These are phyloP conservation scores for Nannochloris sp. DNA, from an alignment of 139 green algal genomes.

Conservation along the genomic window DNA sequence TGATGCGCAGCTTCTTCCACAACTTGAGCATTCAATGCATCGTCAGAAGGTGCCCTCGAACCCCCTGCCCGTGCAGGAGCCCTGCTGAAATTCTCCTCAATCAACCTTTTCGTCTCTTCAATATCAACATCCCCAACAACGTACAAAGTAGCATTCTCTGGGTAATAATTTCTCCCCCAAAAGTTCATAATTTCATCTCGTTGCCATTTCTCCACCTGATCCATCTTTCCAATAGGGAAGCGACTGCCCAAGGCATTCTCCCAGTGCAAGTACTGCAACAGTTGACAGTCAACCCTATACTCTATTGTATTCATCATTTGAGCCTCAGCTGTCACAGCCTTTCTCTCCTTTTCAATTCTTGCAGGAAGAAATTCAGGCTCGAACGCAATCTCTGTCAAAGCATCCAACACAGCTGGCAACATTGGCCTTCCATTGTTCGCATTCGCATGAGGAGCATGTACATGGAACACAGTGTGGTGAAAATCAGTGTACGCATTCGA, in stretches of 20 bases:
- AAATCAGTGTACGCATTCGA: slow-evolving; percentile 99
- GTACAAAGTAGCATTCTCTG: slow-evolving; percentile 95
- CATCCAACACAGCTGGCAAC: slow-evolving; percentile 83
- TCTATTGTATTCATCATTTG: slow-evolving; percentile 99
- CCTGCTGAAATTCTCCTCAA: slow-evolving; percentile 55
- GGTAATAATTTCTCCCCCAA: slow-evolving; percentile 94
- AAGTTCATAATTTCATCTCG: slow-evolving; percentile 65
- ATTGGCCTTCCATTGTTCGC: slow-evolving; percentile 57
- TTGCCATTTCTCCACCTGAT: slow-evolving; percentile 86
- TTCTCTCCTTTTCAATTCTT: slow-evolving; percentile 95
- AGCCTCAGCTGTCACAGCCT: slow-evolving; percentile 89
- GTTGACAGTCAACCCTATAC: slow-evolving; percentile 98
- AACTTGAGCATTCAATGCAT: slow-evolving; percentile 6
- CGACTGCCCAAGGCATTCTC: slow-evolving; percentile 91
- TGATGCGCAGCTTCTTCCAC: background rate
- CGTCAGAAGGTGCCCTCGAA: slow-evolving; percentile 6
- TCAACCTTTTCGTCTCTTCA: slow-evolving; percentile 38
- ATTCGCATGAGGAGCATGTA: slow-evolving; percentile 78
- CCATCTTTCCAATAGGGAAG: slow-evolving; percentile 95
- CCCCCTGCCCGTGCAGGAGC: slow-evolving; percentile 26
- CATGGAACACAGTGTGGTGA: slow-evolving; percentile 99
- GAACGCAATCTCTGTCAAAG: slow-evolving; percentile 88
- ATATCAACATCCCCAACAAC: slow-evolving; percentile 86
- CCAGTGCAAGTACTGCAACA: slow-evolving; percentile 91
- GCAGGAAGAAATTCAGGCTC: slow-evolving; percentile 70